Evolutionary conservation across 768 basidiomycete genomes (phyloP).

Genomic region (Russula ochroleuca): DNA sequence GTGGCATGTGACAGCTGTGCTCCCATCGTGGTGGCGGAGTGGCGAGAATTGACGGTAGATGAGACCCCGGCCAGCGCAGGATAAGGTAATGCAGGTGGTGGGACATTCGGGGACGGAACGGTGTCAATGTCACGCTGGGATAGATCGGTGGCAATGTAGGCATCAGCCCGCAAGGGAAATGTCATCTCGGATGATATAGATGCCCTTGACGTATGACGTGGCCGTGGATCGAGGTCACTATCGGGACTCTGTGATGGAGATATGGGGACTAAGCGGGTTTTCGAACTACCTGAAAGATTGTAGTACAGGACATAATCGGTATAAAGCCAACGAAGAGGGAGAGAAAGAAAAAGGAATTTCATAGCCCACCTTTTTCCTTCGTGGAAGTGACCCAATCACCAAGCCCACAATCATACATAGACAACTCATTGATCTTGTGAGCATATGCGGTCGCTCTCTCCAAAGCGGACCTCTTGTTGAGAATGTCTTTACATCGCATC

Average conservation of each 20-base stretch:
- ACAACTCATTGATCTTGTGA: constrained; percentile 78
- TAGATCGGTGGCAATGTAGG: constrained; percentile 73
- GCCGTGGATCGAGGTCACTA: constrained; percentile 37
- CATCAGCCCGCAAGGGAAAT: constrained; percentile 77
- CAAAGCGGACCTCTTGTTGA: constrained; percentile 47
- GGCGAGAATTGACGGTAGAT: constrained; percentile 13
- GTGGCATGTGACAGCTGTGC: constrained; percentile 1
- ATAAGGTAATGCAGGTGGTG: constrained; percentile 62
- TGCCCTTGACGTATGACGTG: constrained; percentile 63
- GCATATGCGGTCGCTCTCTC: constrained; percentile 75
- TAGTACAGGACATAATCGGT: constrained; percentile 10
- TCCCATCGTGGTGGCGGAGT: constrained; percentile 12
- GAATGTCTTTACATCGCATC: constrained; percentile 66
- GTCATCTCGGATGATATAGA: constrained; percentile 74
- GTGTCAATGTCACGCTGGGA: constrained; percentile 40
- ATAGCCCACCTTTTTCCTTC: constrained; percentile 49
- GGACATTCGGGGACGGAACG: constrained; percentile 48
- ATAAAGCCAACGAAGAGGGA: constrained; percentile 4
- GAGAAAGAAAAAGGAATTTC: constrained; percentile 2
- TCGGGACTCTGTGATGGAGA: neutral
- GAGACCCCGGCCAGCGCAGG: constrained; percentile 54
- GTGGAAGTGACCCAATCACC: constrained; percentile 66
- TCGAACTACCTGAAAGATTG: constrained; percentile 17
- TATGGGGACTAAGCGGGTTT: constrained; percentile 13
- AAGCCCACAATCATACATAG: constrained; percentile 69